Evolutionary conservation across 2,329 filamentous ascomycete species (phyloP).

Genomic region (Ampelomyces quisqualis): DNA sequence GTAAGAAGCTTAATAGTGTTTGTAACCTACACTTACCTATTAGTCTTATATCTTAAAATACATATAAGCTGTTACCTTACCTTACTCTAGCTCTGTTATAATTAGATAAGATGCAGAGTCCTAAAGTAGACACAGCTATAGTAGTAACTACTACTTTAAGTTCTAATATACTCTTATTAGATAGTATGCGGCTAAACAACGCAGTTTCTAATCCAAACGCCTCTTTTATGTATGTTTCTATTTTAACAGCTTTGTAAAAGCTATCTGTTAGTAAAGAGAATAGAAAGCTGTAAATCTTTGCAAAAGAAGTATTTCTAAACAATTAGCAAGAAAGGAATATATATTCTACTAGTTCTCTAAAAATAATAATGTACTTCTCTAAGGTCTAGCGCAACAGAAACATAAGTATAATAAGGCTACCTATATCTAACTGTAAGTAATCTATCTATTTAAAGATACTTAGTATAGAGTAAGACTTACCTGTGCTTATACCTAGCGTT

Average conservation of each 20-base stretch:
- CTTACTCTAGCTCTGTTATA: slow-evolving; percentile 14
- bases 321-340: slow-evolving; percentile 6
- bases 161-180: slow-evolving; percentile 4
- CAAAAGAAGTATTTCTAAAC: slow-evolving; percentile 1
- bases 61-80: slow-evolving; percentile 5
- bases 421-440: slow-evolving; percentile 1
- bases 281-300: slow-evolving; percentile 37
- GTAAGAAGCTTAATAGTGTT: slow-evolving; percentile 8
- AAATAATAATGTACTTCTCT: slow-evolving; percentile 9
- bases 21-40: slow-evolving; percentile 12
- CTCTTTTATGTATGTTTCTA: slow-evolving; percentile 35
- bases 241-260: slow-evolving; percentile 31
- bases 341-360: slow-evolving; percentile 9
- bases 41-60: slow-evolving; percentile 1
- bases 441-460: not conserved
- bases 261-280: slow-evolving; percentile 7
- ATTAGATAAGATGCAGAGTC: slow-evolving; percentile 18
- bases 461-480: slow-evolving; percentile 2
- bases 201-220: not conserved
- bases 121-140: slow-evolving; percentile 7
- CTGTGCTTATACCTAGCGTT: slow-evolving; percentile 13
- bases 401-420: slow-evolving; percentile 18
- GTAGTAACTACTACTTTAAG: slow-evolving; percentile 15
- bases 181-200: slow-evolving; percentile 9
- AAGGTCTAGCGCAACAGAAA: slow-evolving; percentile 12